phyloP scores from a whole-genome alignment of 225 moss, liverwort and hornwort genomes.

The Physcomitrium patens region DNA sequence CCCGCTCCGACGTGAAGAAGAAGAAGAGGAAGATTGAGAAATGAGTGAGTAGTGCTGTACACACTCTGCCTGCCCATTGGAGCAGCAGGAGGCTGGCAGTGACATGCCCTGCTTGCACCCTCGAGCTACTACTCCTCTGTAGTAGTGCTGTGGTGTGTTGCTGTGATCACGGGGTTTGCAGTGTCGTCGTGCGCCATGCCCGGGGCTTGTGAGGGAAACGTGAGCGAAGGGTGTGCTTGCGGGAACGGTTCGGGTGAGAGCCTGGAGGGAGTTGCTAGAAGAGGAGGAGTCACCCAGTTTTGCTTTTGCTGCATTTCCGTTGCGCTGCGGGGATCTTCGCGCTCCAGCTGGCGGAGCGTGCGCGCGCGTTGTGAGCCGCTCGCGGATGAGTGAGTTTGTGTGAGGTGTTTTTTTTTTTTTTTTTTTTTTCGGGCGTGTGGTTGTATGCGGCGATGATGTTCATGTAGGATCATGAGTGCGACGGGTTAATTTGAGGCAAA shows the following conservation, averaged over 20 bases:
- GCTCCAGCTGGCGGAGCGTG: conserved; percentile 39
- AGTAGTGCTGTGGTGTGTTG: too few species aligned
- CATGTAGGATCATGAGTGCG: background rate
- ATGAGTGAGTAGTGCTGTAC: too few species aligned
- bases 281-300: background rate
- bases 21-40: too few species aligned
- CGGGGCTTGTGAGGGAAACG: background rate
- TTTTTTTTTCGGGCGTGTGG: too few species aligned
- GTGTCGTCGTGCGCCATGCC: conserved; percentile 8
- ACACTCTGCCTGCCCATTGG: too few species aligned
- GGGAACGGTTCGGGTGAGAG: conserved; percentile 28
- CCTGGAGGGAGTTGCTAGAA: too few species aligned
- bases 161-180: background rate
- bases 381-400: conserved; percentile 4
- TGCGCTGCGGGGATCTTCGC: conserved; percentile 38
- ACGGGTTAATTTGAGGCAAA: background rate
- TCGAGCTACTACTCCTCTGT: too few species aligned
- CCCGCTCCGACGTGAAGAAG: too few species aligned
- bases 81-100: too few species aligned
- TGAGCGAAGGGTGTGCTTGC: conserved; percentile 20
- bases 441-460: too few species aligned
- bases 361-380: conserved; percentile 31
- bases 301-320: background rate
- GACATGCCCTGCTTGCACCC: too few species aligned
- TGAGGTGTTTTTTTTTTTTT: too few species aligned